These are phyloP conservation scores for Vigna nakashimae DNA, from an alignment of 306 rosid species.

Conservation along the genomic window DNA sequence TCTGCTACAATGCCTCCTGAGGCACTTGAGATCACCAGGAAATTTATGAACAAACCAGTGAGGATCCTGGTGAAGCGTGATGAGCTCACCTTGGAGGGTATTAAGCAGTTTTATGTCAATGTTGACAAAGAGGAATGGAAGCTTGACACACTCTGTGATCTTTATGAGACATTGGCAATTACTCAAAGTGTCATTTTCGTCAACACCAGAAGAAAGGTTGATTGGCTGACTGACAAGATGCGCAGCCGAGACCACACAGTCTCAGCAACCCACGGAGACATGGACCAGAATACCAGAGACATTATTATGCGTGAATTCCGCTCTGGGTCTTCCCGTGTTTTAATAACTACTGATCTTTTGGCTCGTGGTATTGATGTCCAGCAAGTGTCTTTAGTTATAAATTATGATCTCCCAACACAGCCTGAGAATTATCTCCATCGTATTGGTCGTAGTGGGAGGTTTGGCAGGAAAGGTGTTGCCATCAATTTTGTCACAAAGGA, in stretches of 20 bases:
- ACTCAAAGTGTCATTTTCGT: conserved; percentile 88
- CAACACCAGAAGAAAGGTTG: conserved; percentile 87
- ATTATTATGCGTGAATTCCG: conserved; percentile 88
- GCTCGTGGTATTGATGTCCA: conserved; percentile 93
- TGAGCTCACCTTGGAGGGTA: conserved; percentile 86
- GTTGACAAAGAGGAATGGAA: conserved; percentile 86
- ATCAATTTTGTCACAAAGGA: conserved; percentile 78
- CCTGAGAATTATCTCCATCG: conserved; percentile 91
- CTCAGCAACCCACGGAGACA: conserved; percentile 90
- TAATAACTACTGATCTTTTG: conserved; percentile 81
- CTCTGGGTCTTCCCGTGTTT: conserved; percentile 81
- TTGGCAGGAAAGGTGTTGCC: conserved; percentile 89
- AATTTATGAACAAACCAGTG: conserved; percentile 89
- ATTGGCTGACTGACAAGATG: conserved; percentile 91
- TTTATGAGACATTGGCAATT: conserved; percentile 78
- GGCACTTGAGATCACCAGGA: conserved; percentile 88
- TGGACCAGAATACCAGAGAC: conserved; percentile 88
- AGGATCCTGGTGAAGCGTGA: conserved; percentile 91
- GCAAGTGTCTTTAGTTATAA: conserved; percentile 84
- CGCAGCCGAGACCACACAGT: conserved; percentile 86
- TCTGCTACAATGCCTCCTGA: conserved; percentile 93
- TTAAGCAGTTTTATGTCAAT: conserved; percentile 77
- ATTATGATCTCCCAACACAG: conserved; percentile 87
- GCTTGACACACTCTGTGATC: conserved; percentile 81
- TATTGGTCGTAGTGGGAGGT: conserved; percentile 87